Base-by-base conservation (phyloP, 2,329 filamentous ascomycete genomes). In the Cadophora gregata region DNA sequence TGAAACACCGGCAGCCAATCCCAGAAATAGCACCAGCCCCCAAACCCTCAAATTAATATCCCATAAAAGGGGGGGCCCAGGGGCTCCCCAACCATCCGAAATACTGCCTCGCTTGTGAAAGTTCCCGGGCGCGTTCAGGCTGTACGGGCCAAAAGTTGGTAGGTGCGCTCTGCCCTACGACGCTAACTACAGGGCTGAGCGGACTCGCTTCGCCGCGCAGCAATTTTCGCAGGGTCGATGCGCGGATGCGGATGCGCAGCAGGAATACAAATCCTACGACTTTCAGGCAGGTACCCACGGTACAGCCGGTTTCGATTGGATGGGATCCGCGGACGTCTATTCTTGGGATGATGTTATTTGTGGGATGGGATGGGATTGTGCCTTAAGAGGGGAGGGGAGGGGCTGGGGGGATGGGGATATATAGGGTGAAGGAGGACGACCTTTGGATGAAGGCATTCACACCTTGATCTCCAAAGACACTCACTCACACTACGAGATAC, bases 111-210 rank as follows among this genome's bases (percentile, higher is more conserved):
- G 33, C 55, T 42, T 47, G 38, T 21, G 10, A 16, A 56, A 2
- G 19, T 19, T 55, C 7, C n/a, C 33, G 16, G 38, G 38, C 4
- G 14, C 5, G 1, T 55, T 38, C 53, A 36, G n/a, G 31, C n/a
- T 56, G 53, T 25, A 33, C 38, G 55, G 31, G n/a, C 55, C 38
- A 4, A 12, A 8, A 33, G 55, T 38, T 58, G 31, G 31, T 58
- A 33, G 33, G 12, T 38, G 4, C 16, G 12, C 36, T 10, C 55
- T 38, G 55, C n/a, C n/a, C n/a, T n/a, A n/a, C n/a, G n/a, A n/a
- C n/a, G n/a, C n/a, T n/a, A n/a, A n/a, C n/a, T n/a, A n/a, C 55
- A 58, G 27, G 33, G 55, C 55, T 58, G 55, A 58, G 55, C n/a
- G n/a, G n/a, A n/a, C n/a, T n/a, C n/a, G n/a, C 42, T n/a, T 47